These are phyloP conservation scores for Sporisorium sorghi DNA, from an alignment of 1,284 basidiomycete species.

Conservation along the genomic window DNA sequence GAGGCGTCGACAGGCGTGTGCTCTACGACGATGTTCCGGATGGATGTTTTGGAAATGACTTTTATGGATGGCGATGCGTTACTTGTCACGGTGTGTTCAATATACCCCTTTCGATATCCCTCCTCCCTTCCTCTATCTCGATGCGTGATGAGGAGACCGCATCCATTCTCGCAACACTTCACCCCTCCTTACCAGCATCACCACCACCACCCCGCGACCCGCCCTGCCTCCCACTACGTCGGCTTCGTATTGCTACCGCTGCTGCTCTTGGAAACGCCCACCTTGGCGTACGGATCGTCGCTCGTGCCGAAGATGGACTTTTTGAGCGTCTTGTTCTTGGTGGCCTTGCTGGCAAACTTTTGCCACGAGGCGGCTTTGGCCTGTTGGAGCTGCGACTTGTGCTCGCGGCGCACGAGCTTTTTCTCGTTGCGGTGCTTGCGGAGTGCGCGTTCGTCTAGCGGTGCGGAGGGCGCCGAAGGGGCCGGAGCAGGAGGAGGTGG, in stretches of 20 bases:
- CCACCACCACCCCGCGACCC: no score
- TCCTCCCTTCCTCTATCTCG: no score
- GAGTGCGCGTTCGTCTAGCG: slow-evolving; percentile 27
- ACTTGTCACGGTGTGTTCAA: background rate
- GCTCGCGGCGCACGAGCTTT: slow-evolving; percentile 85
- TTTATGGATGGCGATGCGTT: background rate
- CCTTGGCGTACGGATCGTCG: slow-evolving; percentile 88
- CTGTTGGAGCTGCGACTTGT: slow-evolving; percentile 88
- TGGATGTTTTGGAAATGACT: background rate
- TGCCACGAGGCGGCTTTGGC: slow-evolving; percentile 94
- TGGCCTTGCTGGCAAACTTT: slow-evolving; percentile 84
- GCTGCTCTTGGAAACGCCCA: slow-evolving; percentile 69
- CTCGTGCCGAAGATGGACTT: slow-evolving; percentile 93
- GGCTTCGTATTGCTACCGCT: no score
- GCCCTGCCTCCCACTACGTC: background rate
- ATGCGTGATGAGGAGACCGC: no score
- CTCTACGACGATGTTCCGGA: no score
- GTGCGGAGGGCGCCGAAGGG: background rate
- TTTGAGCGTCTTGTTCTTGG: slow-evolving; percentile 77
- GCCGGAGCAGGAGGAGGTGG: background rate
- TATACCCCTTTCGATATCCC: background rate
- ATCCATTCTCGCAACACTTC: no score
- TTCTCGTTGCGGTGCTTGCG: slow-evolving; percentile 91
- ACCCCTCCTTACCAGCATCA: no score
- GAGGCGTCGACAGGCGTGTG: no score